These are phyloP conservation scores for Lactarius trivialis DNA, from an alignment of 768 basidiomycete genomes.

Conservation along the genomic window DNA sequence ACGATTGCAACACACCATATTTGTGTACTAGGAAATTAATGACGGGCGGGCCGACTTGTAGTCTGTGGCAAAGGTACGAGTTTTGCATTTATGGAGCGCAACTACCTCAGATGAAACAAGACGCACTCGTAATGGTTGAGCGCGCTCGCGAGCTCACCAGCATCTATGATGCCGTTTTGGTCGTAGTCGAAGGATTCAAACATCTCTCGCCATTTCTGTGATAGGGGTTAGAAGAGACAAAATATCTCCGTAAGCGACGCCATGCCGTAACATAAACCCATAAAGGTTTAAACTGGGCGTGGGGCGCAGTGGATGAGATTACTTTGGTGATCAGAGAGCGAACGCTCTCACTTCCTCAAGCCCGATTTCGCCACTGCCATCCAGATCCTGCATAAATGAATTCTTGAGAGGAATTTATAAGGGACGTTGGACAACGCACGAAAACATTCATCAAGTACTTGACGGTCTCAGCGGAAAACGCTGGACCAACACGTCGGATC, in stretches of 20 bases:
- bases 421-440: background rate
- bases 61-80: background rate
- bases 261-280: constrained; percentile 6
- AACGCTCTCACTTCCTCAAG: background rate
- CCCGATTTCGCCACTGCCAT: constrained; percentile 3
- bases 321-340: background rate
- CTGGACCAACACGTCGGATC: background rate
- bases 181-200: constrained; percentile 5
- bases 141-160: background rate
- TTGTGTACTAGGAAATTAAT: background rate
- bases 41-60: background rate
- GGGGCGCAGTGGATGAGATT: background rate
- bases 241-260: background rate
- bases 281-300: background rate
- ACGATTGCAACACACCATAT: background rate
- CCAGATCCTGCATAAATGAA: background rate
- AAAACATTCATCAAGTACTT: constrained; percentile 6
- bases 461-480: constrained; percentile 1
- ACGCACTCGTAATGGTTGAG: background rate
- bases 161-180: constrained; percentile 3
- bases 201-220: constrained; percentile 7
- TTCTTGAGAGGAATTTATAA: background rate
- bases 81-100: background rate
- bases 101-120: background rate
- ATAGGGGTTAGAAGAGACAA: background rate